A percentile compares a stretch with the other conserved stretches of the same genome.
phyloP scores from a whole-genome alignment of 352 stramenopile species.

The Discostella stelligera region DNA sequence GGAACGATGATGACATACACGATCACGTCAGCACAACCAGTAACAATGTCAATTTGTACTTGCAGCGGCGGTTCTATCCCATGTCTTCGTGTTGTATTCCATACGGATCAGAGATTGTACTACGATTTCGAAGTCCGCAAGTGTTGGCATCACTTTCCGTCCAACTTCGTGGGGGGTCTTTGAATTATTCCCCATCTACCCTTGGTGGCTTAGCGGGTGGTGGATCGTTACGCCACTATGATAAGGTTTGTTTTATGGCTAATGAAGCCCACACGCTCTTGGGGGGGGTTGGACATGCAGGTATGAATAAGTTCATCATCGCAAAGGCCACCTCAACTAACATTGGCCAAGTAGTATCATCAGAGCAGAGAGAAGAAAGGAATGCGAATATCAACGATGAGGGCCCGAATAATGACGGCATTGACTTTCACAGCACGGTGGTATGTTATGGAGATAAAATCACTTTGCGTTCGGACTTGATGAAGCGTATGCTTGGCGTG shows the following conservation, averaged over 20 bases:
- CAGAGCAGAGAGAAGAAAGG: background rate
- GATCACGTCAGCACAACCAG: background rate
- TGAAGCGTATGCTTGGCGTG: slow-evolving; percentile 38
- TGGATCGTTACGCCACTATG: background rate
- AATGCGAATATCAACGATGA: slow-evolving; percentile 10
- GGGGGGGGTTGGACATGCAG: slow-evolving; percentile 12
- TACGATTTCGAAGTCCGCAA: slow-evolving; percentile 26
- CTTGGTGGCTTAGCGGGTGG: background rate
- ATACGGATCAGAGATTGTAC: slow-evolving; percentile 33
- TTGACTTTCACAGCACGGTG: background rate
- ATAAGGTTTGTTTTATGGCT: slow-evolving; percentile 33
- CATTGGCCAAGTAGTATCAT: background rate
- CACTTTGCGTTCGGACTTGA: slow-evolving; percentile 18
- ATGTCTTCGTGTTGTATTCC: slow-evolving; percentile 17
- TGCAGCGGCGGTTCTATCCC: slow-evolving; percentile 12
- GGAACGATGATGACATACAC: slow-evolving; percentile 9
- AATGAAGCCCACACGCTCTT: slow-evolving; percentile 25
- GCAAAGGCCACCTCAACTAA: slow-evolving; percentile 4
- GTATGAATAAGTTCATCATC: slow-evolving; percentile 37
- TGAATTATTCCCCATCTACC: background rate
- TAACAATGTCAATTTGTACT: slow-evolving; percentile 10
- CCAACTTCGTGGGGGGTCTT: background rate
- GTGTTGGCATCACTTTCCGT: slow-evolving; percentile 29
- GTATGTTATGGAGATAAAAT: slow-evolving; percentile 48
- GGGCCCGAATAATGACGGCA: background rate